Conservation (phyloP, 257 asterid species). For the Jasminum sambac region DNA sequence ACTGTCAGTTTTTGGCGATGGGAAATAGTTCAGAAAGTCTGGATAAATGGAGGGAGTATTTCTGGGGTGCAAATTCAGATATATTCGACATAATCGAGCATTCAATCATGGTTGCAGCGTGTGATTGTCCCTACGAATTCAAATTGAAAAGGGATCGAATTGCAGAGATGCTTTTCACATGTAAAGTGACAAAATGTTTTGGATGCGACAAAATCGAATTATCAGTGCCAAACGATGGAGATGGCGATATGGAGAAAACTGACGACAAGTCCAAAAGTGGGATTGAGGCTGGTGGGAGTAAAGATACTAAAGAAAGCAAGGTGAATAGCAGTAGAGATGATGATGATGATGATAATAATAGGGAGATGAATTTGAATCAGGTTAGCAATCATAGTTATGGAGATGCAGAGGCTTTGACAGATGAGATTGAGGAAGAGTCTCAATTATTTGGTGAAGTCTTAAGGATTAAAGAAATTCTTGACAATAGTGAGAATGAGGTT, state of each 20-base stretch:
- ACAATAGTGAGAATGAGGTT: slow-evolving; percentile 50
- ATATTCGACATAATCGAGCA: slow-evolving; percentile 44
- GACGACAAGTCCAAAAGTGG: slow-evolving; percentile 25
- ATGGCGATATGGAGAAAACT: neutral
- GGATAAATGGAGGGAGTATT: slow-evolving; percentile 56
- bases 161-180: slow-evolving; percentile 42
- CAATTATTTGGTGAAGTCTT: slow-evolving; percentile 18
- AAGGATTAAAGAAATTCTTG: slow-evolving; percentile 47
- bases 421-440: slow-evolving; percentile 30
- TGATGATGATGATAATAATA: slow-evolving; percentile 26
- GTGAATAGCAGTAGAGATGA: slow-evolving; percentile 25
- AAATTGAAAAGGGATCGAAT: slow-evolving; percentile 46
- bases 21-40: slow-evolving; percentile 21
- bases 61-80: slow-evolving; percentile 30
- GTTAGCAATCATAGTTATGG: slow-evolving; percentile 23
- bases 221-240: slow-evolving; percentile 22
- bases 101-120: slow-evolving; percentile 50
- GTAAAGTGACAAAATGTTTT: slow-evolving; percentile 29
- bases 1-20: slow-evolving; percentile 24
- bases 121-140: slow-evolving; percentile 50
- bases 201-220: slow-evolving; percentile 28
- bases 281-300: slow-evolving; percentile 26
- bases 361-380: slow-evolving; percentile 28
- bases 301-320: slow-evolving; percentile 36
- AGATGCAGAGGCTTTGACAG: slow-evolving; percentile 39